Evolutionary conservation across 768 basidiomycete genomes (phyloP).

Genomic region (Austroboletus eburneus): DNA sequence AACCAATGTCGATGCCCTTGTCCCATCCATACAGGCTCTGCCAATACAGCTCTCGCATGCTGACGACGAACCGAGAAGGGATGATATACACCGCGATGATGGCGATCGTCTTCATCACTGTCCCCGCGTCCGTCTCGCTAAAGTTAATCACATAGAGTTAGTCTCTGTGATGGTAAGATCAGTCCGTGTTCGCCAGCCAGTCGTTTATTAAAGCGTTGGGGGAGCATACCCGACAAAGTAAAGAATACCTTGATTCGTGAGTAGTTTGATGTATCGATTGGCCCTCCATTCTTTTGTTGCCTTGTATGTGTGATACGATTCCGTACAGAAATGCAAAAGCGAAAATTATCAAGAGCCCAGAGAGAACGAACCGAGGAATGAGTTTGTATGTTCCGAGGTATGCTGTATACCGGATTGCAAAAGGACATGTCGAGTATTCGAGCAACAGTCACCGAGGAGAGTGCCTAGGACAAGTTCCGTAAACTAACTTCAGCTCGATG

Average conservation of each 20-base stretch:
- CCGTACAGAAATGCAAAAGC: constrained; percentile 3
- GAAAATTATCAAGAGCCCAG: constrained; percentile 10
- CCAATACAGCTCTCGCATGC: constrained; percentile 9
- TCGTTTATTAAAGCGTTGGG: too few species aligned
- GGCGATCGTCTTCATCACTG: background rate
- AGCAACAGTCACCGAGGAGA: constrained; percentile 5
- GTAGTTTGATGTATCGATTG: constrained; percentile 14
- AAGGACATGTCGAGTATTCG: constrained; percentile 15
- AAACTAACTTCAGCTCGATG: background rate
- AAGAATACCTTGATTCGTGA: constrained; percentile 12
- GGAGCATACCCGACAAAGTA: constrained; percentile 19
- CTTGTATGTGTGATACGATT: constrained; percentile 10
- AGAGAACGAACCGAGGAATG: constrained; percentile 11
- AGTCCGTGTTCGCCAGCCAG: too few species aligned
- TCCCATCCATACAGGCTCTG: background rate
- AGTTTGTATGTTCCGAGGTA: constrained; percentile 7
- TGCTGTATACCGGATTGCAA: constrained; percentile 2
- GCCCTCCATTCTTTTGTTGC: constrained; percentile 4
- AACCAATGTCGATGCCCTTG: constrained; percentile 10
- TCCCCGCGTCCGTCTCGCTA: background rate
- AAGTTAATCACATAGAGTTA: constrained; percentile 12
- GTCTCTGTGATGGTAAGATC: constrained; percentile 5
- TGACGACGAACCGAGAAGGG: constrained; percentile 18
- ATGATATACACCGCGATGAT: constrained; percentile 5
- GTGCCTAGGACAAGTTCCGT: background rate